phyloP scores from a whole-genome alignment of 805 yeast genomes.

The Monosporozyma servazzii region DNA sequence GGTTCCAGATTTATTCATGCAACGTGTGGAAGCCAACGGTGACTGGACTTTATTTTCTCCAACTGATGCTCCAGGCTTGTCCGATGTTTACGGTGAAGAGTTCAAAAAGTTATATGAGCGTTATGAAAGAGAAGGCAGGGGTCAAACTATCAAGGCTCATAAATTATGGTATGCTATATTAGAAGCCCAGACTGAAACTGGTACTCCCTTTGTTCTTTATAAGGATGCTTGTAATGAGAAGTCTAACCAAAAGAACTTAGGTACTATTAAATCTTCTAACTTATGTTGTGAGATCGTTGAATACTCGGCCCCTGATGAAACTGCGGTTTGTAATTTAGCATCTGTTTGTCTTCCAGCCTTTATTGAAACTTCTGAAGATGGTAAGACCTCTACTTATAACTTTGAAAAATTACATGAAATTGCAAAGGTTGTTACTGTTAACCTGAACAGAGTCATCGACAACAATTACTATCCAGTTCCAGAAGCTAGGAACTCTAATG shows the following conservation, averaged over 20 bases:
- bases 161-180: conserved; percentile 80
- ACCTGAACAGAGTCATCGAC: conserved; percentile 76
- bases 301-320: conserved; percentile 79
- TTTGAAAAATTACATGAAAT: conserved; percentile 65
- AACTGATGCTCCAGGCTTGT: conserved; percentile 73
- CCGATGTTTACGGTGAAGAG: conserved; percentile 75
- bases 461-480: conserved; percentile 73
- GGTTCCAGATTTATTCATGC: conserved; percentile 91
- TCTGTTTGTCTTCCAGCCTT: conserved; percentile 81
- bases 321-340: conserved; percentile 90
- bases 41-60: conserved; percentile 89
- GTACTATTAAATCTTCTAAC: conserved; percentile 84
- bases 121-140: conserved; percentile 59
- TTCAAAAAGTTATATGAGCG: conserved; percentile 57
- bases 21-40: conserved; percentile 67
- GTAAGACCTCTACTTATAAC: conserved; percentile 45
- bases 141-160: conserved; percentile 68
- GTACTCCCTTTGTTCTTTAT: conserved; percentile 87
- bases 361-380: conserved; percentile 38
- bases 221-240: conserved; percentile 83
- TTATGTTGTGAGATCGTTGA: conserved; percentile 89
- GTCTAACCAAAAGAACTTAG: conserved; percentile 84
- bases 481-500: conserved; percentile 63
- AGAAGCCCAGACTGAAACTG: conserved; percentile 91
- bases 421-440: conserved; percentile 64